phyloP scores from a whole-genome alignment of 2,329 filamentous ascomycete genomes.

The Alternaria brassicicola region DNA sequence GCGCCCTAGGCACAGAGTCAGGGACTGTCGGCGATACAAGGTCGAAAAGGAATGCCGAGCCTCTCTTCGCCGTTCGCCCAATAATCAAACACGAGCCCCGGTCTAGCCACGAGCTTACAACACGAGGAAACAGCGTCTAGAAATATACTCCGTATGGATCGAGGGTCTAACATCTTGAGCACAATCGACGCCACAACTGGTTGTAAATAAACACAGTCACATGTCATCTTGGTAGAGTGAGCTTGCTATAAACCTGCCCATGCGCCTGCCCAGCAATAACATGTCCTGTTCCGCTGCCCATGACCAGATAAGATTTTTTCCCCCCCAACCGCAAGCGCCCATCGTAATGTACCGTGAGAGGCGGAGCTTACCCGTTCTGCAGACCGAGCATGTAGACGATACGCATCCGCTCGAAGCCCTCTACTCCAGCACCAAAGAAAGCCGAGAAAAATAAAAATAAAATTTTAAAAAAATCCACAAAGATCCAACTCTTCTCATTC shows the following conservation, averaged over 20 bases:
- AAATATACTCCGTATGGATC: not conserved
- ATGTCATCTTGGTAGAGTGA: not conserved
- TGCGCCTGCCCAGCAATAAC: not conserved
- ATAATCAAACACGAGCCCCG: not conserved
- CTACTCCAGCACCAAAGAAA: not conserved
- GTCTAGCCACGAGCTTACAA: not conserved
- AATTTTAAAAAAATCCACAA: not conserved
- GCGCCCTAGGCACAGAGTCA: not conserved
- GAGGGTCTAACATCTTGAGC: not conserved
- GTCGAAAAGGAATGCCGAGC: not conserved
- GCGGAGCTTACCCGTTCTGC: not conserved
- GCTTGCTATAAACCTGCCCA: not conserved
- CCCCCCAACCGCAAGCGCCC: not conserved
- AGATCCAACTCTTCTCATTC: conserved; percentile 10
- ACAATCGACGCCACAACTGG: not conserved
- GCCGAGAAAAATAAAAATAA: no score
- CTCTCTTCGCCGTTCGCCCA: not conserved
- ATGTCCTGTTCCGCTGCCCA: not conserved
- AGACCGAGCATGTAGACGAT: not conserved
- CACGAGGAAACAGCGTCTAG: not conserved
- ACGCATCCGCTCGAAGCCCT: not conserved
- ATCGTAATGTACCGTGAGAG: not conserved
- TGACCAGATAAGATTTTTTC: not conserved
- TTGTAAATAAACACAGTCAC: not conserved
- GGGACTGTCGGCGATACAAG: not conserved